Conservation (phyloP, 805 yeast species). For the Scheffersomyces coipomensis region DNA sequence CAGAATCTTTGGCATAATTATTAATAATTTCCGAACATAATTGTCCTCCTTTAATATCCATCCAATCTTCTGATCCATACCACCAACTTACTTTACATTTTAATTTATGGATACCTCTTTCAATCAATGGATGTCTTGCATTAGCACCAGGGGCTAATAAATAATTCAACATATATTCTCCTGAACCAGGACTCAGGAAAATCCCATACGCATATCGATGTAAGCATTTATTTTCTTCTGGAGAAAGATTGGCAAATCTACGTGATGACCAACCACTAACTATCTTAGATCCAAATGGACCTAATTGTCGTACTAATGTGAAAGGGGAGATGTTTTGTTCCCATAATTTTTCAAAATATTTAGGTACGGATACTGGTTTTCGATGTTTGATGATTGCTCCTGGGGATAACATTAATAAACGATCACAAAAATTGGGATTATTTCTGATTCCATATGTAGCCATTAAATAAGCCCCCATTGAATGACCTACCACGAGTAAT, state of each 20-base stretch:
- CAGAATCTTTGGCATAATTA: constrained; percentile 9
- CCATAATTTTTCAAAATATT: constrained; percentile 83
- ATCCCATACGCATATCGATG: constrained; percentile 83
- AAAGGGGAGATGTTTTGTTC: constrained; percentile 86
- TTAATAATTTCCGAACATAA: constrained; percentile 35
- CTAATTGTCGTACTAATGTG: constrained; percentile 69
- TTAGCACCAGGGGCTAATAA: constrained; percentile 88
- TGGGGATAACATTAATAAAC: constrained; percentile 81
- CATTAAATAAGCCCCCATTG: constrained; percentile 87
- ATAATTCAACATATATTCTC: constrained; percentile 87
- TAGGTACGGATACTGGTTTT: constrained; percentile 52
- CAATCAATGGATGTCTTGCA: constrained; percentile 71
- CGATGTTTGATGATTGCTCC: constrained; percentile 71
- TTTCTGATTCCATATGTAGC: constrained; percentile 61
- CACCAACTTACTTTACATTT: constrained; percentile 73
- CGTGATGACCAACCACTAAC: constrained; percentile 89
- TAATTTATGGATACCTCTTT: constrained; percentile 48
- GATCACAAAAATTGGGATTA: constrained; percentile 58
- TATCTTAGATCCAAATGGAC: constrained; percentile 79
- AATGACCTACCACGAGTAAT: constrained; percentile 75
- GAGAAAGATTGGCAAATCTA: constrained; percentile 62
- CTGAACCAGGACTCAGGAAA: constrained; percentile 85
- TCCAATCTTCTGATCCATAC: constrained; percentile 77
- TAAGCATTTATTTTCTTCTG: constrained; percentile 47
- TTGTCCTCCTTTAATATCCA: constrained; percentile 52